Conservation (phyloP, 129 eudicot genomes). For the Pseudognaphalium luteoalbum region DNA sequence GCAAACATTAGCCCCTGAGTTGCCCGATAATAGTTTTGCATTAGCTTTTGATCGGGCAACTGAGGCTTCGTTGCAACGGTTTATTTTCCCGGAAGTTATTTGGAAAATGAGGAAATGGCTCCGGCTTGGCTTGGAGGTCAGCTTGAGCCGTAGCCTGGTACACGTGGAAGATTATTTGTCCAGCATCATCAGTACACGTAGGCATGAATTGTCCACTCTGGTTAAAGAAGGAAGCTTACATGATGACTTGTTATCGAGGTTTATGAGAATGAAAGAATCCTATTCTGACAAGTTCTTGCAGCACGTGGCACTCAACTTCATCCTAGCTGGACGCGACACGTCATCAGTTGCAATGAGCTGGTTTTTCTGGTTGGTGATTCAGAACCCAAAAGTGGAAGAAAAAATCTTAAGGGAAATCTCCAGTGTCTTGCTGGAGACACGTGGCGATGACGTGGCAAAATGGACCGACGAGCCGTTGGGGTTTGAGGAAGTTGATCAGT, state of each 20-base stretch:
- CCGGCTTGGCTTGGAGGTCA: constrained; percentile 78
- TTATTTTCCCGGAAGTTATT: constrained; percentile 62
- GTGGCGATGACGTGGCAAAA: constrained; percentile 61
- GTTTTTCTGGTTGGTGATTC: constrained; percentile 82
- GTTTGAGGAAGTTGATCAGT: constrained; percentile 72
- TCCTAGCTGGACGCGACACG: constrained; percentile 99
- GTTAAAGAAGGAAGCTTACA: constrained; percentile 52
- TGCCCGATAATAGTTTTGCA: constrained; percentile 77
- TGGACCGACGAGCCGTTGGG: constrained; percentile 68
- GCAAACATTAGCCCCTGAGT: constrained; percentile 62
- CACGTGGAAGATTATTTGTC: constrained; percentile 79
- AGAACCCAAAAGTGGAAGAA: constrained; percentile 63
- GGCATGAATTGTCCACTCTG: constrained; percentile 65
- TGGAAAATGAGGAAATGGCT: constrained; percentile 84
- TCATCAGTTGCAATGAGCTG: constrained; percentile 94
- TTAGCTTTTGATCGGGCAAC: constrained; percentile 85
- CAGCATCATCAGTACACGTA: constrained; percentile 65
- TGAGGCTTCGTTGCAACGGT: constrained; percentile 75
- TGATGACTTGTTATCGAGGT: constrained; percentile 88
- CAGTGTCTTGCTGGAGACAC: constrained; percentile 69
- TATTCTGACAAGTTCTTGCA: constrained; percentile 75
- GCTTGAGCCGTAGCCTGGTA: constrained; percentile 77
- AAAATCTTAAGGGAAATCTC: constrained; percentile 60
- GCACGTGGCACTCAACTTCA: constrained; percentile 95
- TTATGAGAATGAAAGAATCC: constrained; percentile 83